Conservation (phyloP, 345 rosid species). For the Toxicodendron radicans region DNA sequence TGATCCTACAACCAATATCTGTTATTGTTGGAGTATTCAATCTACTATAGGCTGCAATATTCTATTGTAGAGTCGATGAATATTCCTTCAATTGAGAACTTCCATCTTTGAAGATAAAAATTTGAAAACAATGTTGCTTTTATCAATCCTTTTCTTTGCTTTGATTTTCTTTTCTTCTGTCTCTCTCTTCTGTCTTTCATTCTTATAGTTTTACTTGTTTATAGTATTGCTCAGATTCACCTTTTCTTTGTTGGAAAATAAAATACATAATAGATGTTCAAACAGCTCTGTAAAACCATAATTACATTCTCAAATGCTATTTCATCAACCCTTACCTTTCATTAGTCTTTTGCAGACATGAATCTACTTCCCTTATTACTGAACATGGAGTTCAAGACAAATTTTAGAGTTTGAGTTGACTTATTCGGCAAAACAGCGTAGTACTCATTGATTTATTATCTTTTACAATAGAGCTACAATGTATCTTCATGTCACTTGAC, state of each 20-base stretch:
- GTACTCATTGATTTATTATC: not conserved
- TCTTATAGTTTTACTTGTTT: too few species aligned
- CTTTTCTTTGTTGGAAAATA: not conserved
- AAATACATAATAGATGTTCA: not conserved
- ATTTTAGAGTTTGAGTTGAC: not conserved
- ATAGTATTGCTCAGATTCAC: too few species aligned
- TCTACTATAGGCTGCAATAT: not conserved
- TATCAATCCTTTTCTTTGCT: not conserved
- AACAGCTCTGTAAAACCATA: not conserved
- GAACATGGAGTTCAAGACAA: not conserved
- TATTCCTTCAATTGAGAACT: not conserved
- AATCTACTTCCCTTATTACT: not conserved
- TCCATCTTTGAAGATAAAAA: not conserved
- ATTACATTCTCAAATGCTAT: not conserved
- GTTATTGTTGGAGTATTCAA: not conserved
- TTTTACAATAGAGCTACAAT: not conserved
- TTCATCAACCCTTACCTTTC: not conserved
- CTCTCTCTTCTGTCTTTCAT: too few species aligned
- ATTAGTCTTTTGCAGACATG: not conserved
- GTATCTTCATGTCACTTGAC: not conserved
- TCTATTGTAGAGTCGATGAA: not conserved
- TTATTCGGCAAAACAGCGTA: not conserved
- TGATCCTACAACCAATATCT: not conserved
- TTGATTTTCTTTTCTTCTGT: too few species aligned
- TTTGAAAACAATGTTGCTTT: not conserved